Percentiles rank a stretch among this genome's conserved stretches.
Conservation (phyloP, 139 green algal species). For the Limnomonas spitsbergensis region DNA sequence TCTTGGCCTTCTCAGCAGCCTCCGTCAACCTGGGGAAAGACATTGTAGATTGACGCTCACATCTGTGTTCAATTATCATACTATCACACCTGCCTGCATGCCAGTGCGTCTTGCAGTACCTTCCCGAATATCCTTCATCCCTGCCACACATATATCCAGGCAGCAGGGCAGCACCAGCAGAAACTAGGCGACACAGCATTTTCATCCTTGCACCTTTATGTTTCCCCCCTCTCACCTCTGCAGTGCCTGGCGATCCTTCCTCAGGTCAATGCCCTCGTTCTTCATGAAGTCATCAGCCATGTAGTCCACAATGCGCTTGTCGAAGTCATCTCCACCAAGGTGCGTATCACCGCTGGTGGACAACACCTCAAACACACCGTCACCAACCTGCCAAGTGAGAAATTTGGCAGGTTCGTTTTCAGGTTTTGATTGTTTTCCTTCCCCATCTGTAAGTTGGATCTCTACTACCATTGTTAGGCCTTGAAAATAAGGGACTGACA, state of each 20-base stretch:
- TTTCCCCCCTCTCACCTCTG: slow-evolving; percentile 46
- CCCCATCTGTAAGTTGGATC: too few relatives aligned
- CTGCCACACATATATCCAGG: too few relatives aligned
- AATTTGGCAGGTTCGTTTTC: background rate
- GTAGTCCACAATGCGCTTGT: slow-evolving; percentile 98
- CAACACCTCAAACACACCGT: slow-evolving; percentile 99
- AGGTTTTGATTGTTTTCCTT: too few relatives aligned
- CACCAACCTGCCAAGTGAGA: slow-evolving; percentile 67
- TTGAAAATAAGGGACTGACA: too few relatives aligned
- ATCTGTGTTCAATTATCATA: background rate
- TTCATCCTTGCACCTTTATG: too few relatives aligned
- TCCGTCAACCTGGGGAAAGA: slow-evolving; percentile 73
- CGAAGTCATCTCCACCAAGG: slow-evolving; percentile 98
- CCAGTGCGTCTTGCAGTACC: too few relatives aligned
- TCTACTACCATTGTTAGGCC: too few relatives aligned
- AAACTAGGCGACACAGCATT: too few relatives aligned
- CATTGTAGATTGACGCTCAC: too few relatives aligned
- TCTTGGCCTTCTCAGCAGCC: slow-evolving; percentile 99
- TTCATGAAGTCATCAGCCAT: slow-evolving; percentile 91
- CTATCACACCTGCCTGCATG: too few relatives aligned
- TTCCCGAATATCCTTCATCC: too few relatives aligned
- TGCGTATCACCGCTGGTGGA: slow-evolving; percentile 97
- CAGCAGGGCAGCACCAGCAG: too few relatives aligned
- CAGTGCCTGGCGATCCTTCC: slow-evolving; percentile 89
- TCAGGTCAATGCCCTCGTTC: slow-evolving; percentile 92